Evolutionary conservation across 495 filamentous ascomycete genomes (phyloP), one percentile per base, ranked within the genome.

Genomic region (Lophiostoma macrostomum): DNA sequence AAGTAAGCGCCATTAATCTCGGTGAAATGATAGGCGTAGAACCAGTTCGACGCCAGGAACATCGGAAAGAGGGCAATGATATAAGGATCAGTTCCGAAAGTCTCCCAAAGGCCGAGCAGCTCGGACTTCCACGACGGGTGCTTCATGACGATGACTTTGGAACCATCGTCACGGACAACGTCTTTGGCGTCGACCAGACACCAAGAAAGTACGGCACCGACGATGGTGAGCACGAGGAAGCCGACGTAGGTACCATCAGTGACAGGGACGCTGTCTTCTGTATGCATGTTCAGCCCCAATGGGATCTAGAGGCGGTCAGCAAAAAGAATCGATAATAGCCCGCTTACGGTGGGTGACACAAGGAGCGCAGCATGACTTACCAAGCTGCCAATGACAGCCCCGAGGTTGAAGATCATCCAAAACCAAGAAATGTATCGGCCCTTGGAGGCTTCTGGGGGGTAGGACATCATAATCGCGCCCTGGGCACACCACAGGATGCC

Each of bases 361-460:
- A 39, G 23, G 30, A 0, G 19, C 6, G 25, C 40, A 53, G 4
- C 22, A 60, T 53, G 47, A 60, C 76, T 66, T 71, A 84, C 84
- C 72, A 95, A 75, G 53, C 83, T 83, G 24, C 91, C 91, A 73
- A 96, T 88, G 48, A 95, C 91, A 63, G 82, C 91, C 55, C 91
- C 91, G 27, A 90, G 67, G 69, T 97, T 97, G 77, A 96, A 97
- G 61, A 96, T 95, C 47, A 87, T 80, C 91, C 91, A 96, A 70
- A 96, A 96, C 68, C 82, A 80, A 32, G 86, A 85, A 64, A 95
- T 95, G 65, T 87, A 96, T 35, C 85, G 80, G 32, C 91, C 91
- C 73, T 96, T 96, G 39, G 81, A 74, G 14, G 78, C 70, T 64
- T 96, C 91, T 35, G 77, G 73, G 0, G 91, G 91, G 68, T 96